Evolutionary conservation across 768 basidiomycete genomes (phyloP).

Genomic region (Suillus americanus): DNA sequence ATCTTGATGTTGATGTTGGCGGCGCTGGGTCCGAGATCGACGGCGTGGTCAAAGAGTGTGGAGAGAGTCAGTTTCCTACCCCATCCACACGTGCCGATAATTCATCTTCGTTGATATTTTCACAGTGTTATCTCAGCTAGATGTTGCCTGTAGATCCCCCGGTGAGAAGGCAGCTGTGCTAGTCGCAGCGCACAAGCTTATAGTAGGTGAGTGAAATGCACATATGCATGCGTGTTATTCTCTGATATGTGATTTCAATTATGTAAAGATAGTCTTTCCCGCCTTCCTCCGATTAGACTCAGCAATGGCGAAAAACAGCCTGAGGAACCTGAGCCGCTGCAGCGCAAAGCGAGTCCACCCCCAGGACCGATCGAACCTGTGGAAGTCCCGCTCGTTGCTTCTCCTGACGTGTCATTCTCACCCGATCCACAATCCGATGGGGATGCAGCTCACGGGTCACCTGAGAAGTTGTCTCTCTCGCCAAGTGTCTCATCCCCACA

Average conservation of each 20-base stretch:
- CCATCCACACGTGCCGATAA: constrained; percentile 13
- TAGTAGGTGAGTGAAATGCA: constrained; percentile 66
- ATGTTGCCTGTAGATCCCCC: constrained; percentile 55
- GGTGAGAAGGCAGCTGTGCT: constrained; percentile 78
- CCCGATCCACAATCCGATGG: constrained; percentile 2
- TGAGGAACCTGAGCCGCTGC: constrained; percentile 18
- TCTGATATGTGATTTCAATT: not conserved
- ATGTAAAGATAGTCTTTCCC: constrained; percentile 67
- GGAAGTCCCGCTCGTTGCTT: constrained; percentile 2
- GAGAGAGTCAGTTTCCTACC: constrained; percentile 59
- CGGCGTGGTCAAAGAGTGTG: constrained; percentile 68
- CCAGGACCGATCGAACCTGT: not conserved
- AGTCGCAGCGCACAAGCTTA: constrained; percentile 79
- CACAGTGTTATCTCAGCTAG: constrained; percentile 53
- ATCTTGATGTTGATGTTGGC: constrained; percentile 84
- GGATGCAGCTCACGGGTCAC: constrained; percentile 7
- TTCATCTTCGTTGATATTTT: constrained; percentile 23
- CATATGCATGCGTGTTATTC: not conserved
- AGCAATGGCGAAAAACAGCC: constrained; percentile 55
- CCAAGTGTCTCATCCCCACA: constrained; percentile 8
- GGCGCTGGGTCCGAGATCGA: constrained; percentile 50
- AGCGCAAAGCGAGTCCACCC: not conserved
- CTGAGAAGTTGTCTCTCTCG: constrained; percentile 9
- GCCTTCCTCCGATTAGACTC: constrained; percentile 70
- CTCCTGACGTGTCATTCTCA: constrained; percentile 7